Evolutionary conservation across 2,329 filamentous ascomycete genomes (phyloP).

Genomic region (Camillea tinctor): DNA sequence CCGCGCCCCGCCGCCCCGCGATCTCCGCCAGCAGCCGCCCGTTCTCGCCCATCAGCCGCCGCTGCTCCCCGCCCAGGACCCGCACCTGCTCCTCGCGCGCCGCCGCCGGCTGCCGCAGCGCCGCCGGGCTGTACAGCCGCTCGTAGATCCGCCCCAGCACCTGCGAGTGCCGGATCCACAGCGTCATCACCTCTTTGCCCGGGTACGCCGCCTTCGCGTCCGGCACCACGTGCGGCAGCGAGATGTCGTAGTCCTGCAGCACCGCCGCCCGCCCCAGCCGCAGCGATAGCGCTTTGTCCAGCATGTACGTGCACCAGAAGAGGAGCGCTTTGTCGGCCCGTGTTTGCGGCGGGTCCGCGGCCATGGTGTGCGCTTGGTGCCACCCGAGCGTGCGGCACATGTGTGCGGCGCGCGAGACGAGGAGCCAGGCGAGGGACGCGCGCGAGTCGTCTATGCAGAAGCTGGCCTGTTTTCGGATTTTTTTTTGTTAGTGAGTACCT

Average conservation of each 20-base stretch:
- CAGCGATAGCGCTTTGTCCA: conserved; percentile 56
- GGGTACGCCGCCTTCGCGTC: conserved; percentile 35
- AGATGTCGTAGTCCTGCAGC: conserved; percentile 59
- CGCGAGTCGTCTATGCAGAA: conserved; percentile 32
- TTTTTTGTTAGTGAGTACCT: neutral
- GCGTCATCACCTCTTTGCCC: conserved; percentile 37
- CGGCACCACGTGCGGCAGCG: conserved; percentile 32
- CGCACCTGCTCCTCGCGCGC: conserved; percentile 35
- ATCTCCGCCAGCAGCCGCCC: conserved; percentile 12
- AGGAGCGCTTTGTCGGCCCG: conserved; percentile 38
- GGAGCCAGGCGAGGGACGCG: conserved; percentile 32
- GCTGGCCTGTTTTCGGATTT: conserved; percentile 14
- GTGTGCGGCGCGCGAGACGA: conserved; percentile 30
- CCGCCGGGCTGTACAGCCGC: conserved; percentile 48
- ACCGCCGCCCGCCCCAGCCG: conserved; percentile 52
- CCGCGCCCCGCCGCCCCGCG: too few species aligned
- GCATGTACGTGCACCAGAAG: conserved; percentile 58
- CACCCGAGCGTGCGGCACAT: conserved; percentile 35
- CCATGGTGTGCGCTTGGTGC: conserved; percentile 31
- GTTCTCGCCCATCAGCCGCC: conserved; percentile 31
- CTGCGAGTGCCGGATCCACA: conserved; percentile 53
- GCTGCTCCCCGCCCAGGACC: conserved; percentile 31
- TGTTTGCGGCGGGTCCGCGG: conserved; percentile 24
- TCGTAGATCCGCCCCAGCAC: conserved; percentile 57
- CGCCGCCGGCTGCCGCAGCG: conserved; percentile 35